Base-by-base conservation (phyloP, 352 stramenopile species). In the Globisporangium sylvaticum region DNA sequence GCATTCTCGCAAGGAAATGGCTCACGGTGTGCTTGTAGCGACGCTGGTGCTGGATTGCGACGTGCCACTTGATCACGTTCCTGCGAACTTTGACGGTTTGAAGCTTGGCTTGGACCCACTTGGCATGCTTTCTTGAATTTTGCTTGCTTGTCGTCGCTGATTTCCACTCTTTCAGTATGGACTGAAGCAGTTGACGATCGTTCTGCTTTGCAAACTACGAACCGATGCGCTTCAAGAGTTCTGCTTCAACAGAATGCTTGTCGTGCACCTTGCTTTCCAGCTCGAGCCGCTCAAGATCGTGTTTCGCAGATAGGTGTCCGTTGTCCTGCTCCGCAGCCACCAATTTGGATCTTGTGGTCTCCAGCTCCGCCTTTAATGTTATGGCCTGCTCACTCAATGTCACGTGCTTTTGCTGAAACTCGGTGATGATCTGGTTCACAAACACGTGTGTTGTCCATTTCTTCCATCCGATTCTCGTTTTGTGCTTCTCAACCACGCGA, bases 151-250 rank as follows among this genome's bases (percentile, higher is more conserved):
- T 48, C 0, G 64, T 34, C 0, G 62, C 37, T 7, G 56, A 37
- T 22, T 58, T 73, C 70, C 72, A 72, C 3, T 31, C 22, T 12
- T 5, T 25, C 25, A 66, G 1, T 1, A 42, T 29, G 5, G 9
- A 24, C 4, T 50, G 42, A 4, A 78, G 15, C 12, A 79, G 29
- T 24, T 83, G 74, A 1, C 76, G 76, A 15, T 72, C 59, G 3
- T 67, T 81, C 32, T 75, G 74, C n/a, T 67, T 83, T 0, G 64
- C 63, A 7, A 84, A 73, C 42, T 78, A 83, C 1, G 54, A 58
- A 0, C 70, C 74, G 12, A 81, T 24, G 65, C 76, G 74, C n/a
- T 77, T 54, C 27, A 70, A 64, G 39, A 84, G 64, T 29, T 62
- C 64, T 15, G 70, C n/a, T 18, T 70, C 66, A 37, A 64, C 34